Base-by-base conservation (phyloP, 805 yeast species). In the Starmera quercuum region DNA sequence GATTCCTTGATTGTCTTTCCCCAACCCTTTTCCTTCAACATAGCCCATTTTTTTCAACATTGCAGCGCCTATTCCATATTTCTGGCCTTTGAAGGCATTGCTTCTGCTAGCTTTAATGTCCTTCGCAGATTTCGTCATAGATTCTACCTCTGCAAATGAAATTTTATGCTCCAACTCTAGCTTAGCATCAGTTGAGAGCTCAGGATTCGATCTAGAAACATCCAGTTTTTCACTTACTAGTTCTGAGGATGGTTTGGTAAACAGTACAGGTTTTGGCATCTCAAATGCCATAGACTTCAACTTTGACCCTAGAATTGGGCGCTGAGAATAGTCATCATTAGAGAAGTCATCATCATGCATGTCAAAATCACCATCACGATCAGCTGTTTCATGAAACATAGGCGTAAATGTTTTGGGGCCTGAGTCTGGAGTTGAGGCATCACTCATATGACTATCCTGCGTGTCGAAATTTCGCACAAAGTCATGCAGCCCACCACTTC, bases 21-120 rank as follows among this genome's bases (percentile, higher is more conserved):
- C 98, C n/a, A 90, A 66, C 1, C 97, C 97, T 47, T 71, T 64
- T 0, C 98, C 97, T 26, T 71, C 72, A 7, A 69, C 68, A 56
- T 84, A 88, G 0, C 98, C 98, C 97, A 90, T 88, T 41, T 76
- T 71, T 39, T 75, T 66, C 60, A 90, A 55, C 32, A 90, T 59
- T 32, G 68, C 58, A 3, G 95, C 95, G 24, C 97, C 97, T 25
- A 86, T 74, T 6, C 97, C 97, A 51, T 88, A 87, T 31, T 47
- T 55, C 36, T 41, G 45, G 1, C 50, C 51, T 14, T 36, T 44
- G 27, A 40, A 44, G 13, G 37, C 37, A 28, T 46, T 42, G 11
- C 16, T 31, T 21, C 30, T 18, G 25, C 21, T n/a, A 8, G 29
- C n/a, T 26, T 15, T 26, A 12, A 26, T 26, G n/a, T 28, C 25